These are phyloP conservation scores for Globisporangium echinulatum DNA, from an alignment of 352 stramenopile genomes.

Conservation along the genomic window DNA sequence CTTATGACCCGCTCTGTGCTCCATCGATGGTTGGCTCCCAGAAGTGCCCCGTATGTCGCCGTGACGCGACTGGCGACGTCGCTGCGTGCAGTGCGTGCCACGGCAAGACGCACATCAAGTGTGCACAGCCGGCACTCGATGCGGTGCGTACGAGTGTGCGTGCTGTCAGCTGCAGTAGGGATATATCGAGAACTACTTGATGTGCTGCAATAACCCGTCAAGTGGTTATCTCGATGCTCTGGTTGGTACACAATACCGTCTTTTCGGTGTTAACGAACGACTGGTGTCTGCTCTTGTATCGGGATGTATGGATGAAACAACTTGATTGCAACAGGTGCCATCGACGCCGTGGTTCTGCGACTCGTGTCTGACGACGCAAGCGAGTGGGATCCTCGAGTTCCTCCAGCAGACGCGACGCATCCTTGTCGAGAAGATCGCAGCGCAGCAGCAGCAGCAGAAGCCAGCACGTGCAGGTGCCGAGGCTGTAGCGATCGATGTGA, in stretches of 20 bases:
- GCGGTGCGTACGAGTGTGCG: conserved; percentile 8
- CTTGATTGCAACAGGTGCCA: conserved; percentile 7
- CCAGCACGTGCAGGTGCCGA: no score
- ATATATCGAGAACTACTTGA: no score
- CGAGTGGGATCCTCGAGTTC: conserved; percentile 56
- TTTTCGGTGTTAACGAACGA: no score
- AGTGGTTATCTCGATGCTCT: no score
- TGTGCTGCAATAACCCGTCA: no score
- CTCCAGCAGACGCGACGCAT: conserved; percentile 58
- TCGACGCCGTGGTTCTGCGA: conserved; percentile 45
- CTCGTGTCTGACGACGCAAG: conserved; percentile 43
- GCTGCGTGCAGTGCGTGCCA: conserved; percentile 52
- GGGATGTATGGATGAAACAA: no score
- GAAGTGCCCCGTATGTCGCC: conserved; percentile 40
- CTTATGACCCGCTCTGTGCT: no score
- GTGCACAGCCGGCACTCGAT: conserved; percentile 27
- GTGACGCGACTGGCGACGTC: conserved; percentile 36
- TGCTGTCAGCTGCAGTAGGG: no score
- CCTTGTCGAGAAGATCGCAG: conserved; percentile 27
- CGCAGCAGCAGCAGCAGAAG: conserved; percentile 10
- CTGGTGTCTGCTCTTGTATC: no score
- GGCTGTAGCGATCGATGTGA: neutral
- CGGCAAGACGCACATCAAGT: conserved; percentile 51
- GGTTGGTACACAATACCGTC: no score
- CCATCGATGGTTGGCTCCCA: conserved; percentile 1